Conservation (phyloP, 1,139 yeast genomes). For the Kurtzmaniella natalensis region DNA sequence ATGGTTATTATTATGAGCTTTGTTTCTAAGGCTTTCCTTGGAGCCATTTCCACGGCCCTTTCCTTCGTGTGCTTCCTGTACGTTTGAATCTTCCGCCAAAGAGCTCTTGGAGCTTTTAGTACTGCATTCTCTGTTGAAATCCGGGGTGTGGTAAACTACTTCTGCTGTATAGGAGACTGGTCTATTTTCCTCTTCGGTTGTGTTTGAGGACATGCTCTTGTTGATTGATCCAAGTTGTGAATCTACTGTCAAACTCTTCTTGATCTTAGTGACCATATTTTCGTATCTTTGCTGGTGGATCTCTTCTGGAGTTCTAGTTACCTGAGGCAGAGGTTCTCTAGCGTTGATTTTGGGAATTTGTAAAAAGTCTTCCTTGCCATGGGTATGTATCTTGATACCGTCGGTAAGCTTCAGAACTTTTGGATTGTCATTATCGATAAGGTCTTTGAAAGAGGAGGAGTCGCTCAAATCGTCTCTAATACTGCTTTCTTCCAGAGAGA, state of each 20-base stretch:
- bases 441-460: background rate
- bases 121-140: too few species aligned
- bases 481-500: conserved; percentile 3
- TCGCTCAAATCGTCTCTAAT: background rate
- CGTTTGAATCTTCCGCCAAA: background rate
- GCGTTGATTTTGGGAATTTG: background rate
- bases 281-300: conserved; percentile 11
- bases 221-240: conserved; percentile 9
- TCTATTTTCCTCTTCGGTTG: conserved; percentile 13
- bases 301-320: conserved; percentile 4
- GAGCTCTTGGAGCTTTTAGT: conserved; percentile 6
- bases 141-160: too few species aligned
- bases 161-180: conserved; percentile 32
- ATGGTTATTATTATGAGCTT: too few species aligned
- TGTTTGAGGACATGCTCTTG: conserved; percentile 8
- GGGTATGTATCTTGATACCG: background rate
- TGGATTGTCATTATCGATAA: conserved; percentile 1
- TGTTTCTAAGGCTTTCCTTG: background rate
- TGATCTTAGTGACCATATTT: background rate
- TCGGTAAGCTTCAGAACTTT: background rate
- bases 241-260: conserved; percentile 1
- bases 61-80: background rate
- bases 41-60: background rate
- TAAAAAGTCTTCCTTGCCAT: background rate
- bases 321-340: background rate